Conservation (phyloP, 331 rosid genomes). For the Phaseolus coccineus region DNA sequence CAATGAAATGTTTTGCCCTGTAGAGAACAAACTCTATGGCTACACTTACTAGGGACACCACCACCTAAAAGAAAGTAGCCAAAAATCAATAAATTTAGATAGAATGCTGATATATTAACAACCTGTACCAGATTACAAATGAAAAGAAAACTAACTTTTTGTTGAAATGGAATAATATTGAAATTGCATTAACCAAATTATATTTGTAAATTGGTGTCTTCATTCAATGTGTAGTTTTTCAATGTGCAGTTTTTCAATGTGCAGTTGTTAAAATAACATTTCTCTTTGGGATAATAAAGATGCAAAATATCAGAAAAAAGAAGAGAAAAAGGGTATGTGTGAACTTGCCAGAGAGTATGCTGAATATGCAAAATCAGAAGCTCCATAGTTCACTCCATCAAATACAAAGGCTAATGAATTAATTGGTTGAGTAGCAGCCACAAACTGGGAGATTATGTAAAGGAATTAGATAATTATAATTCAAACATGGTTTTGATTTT, state of each 20-base stretch:
- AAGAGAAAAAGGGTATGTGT: neutral
- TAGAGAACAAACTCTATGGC: conserved; percentile 58
- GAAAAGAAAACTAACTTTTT: too few species aligned
- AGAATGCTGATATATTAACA: too few species aligned
- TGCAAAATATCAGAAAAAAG: neutral
- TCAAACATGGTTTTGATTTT: neutral
- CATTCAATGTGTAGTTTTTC: too few species aligned
- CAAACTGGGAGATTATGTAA: conserved; percentile 56
- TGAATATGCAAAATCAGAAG: conserved; percentile 88
- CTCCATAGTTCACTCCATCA: conserved; percentile 95
- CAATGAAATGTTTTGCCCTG: conserved; percentile 62
- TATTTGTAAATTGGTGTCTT: too few species aligned
- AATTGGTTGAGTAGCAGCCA: conserved; percentile 90
- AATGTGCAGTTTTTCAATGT: too few species aligned
- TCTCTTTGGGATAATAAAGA: neutral
- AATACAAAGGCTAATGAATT: conserved; percentile 85
- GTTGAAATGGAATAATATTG: too few species aligned
- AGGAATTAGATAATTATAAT: neutral
- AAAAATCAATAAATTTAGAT: neutral
- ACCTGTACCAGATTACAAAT: too few species aligned
- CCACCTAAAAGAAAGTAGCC: conserved; percentile 47
- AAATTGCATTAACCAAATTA: too few species aligned
- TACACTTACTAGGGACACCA: conserved; percentile 68
- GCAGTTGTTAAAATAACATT: too few species aligned
- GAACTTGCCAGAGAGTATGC: conserved; percentile 79